Base-by-base conservation (phyloP, 805 yeast genomes). In the Blastobotrys chiropterorum region DNA sequence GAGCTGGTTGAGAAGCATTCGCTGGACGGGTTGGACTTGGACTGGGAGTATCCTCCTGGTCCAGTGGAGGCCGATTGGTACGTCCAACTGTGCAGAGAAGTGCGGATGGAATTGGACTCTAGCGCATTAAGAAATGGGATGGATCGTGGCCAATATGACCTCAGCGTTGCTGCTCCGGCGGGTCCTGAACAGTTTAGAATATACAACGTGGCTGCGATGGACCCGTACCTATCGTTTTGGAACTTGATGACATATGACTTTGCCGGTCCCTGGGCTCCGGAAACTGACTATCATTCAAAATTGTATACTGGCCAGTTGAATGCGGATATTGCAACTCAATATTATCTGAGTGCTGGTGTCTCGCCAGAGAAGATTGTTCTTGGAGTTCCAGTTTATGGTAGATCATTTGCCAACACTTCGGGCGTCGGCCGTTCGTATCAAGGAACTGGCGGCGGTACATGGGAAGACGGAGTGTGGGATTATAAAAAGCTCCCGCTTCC, bases 201-300 rank as follows among this genome's bases (percentile, higher is more conserved):
- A 3, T 70, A 84, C 49, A 66, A 76, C 3, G 60, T 90, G 1
- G 48, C 56, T 1, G 75, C 74, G n/a, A 75, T 92, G 77, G 83
- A 84, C 57, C 62, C 64, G 20, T 74, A 75, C 58, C 62, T 94
- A 15, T 71, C 80, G 16, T 80, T 80, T 58, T 90, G 90, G 85
- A 90, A 92, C 64, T 65, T 94, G 53, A 92, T 92, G 98, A 81
- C 94, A 16, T 92, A 94, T 66, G 98, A 94, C 65, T 86, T 83
- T 59, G 70, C 82, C 1, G 98, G 97, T 0, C 72, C 78, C 6
- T 88, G 96, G 95, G 81, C 87, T 1, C 60, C 65, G 0, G 56
- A 46, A 2, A 78, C 84, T 0, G 83, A 77, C 1, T 85, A 79
- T 62, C 97, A 88, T 54, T 80, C 94, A 2, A 88, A 89, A 66